Percentiles rank a stretch among this genome's conserved stretches.
Conservation (phyloP, 164 flowering plant species). For the Sedum album region DNA sequence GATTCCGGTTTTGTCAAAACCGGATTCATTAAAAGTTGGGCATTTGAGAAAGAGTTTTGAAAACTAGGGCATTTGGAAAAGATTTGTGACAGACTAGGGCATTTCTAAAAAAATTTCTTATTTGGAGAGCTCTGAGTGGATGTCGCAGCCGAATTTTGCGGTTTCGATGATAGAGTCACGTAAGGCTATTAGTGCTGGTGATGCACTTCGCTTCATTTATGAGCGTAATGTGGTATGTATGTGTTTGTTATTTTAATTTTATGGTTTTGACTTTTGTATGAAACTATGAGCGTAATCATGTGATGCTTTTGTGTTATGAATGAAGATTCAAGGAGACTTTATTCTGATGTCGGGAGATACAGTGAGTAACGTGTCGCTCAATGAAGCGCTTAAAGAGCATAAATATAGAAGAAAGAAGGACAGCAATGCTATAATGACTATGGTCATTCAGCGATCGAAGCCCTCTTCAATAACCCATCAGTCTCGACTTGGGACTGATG, state of each 20-base stretch:
- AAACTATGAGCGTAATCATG: too few species aligned
- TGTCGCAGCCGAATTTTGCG: slow-evolving; percentile 47
- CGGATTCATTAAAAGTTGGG: too few species aligned
- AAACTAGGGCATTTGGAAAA: too few species aligned
- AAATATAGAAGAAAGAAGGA: slow-evolving; percentile 82
- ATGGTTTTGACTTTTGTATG: neutral
- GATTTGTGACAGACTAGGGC: too few species aligned
- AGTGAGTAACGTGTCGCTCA: slow-evolving; percentile 87
- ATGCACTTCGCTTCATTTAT: slow-evolving; percentile 82
- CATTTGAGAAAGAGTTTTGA: too few species aligned
- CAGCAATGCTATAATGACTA: slow-evolving; percentile 81
- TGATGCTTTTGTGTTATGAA: slow-evolving; percentile 6
- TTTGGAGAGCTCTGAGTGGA: slow-evolving; percentile 69
- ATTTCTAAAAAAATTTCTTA: too few species aligned
- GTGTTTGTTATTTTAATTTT: neutral
- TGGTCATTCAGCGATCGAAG: slow-evolving; percentile 83
- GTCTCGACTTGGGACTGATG: slow-evolving; percentile 90
- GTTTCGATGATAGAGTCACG: slow-evolving; percentile 77
- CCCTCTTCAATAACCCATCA: slow-evolving; percentile 63
- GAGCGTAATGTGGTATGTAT: slow-evolving; percentile 86
- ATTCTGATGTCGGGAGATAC: slow-evolving; percentile 91
- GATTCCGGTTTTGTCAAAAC: too few species aligned
- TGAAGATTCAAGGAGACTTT: slow-evolving; percentile 87
- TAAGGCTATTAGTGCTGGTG: slow-evolving; percentile 79
- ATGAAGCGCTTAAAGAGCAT: slow-evolving; percentile 71